These are phyloP conservation scores for Inga oerstediana DNA, from an alignment of 306 rosid species.

Conservation along the genomic window DNA sequence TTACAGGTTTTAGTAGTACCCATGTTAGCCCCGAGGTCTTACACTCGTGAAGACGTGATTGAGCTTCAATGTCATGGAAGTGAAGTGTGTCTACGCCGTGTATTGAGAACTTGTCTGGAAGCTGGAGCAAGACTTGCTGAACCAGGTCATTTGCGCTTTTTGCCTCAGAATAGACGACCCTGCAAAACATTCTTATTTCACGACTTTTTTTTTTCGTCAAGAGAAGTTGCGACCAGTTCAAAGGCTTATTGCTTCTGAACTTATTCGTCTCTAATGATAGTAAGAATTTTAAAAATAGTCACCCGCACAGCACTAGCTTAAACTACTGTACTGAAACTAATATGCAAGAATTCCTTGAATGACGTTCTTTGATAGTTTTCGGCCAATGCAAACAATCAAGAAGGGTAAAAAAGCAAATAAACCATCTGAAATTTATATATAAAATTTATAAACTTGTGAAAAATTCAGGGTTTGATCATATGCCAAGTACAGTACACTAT, in stretches of 20 bases:
- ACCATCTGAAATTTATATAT: too few relatives aligned
- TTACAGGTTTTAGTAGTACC: conserved; percentile 73
- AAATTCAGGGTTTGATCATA: too few relatives aligned
- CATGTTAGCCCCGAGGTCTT: conserved; percentile 95
- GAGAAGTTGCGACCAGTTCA: background rate
- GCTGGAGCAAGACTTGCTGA: conserved; percentile 95
- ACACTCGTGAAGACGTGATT: conserved; percentile 92
- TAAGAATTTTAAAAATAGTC: too few relatives aligned
- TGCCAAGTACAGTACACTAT: too few relatives aligned
- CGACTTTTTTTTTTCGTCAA: background rate
- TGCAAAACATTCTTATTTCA: background rate
- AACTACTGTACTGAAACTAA: too few relatives aligned
- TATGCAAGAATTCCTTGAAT: background rate
- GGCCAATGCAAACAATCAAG: background rate
- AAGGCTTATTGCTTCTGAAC: too few relatives aligned
- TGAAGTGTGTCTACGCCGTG: conserved; percentile 90
- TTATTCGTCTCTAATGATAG: too few relatives aligned
- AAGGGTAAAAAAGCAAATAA: background rate
- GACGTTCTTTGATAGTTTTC: background rate
- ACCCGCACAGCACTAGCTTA: too few relatives aligned
- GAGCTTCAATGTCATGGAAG: conserved; percentile 97
- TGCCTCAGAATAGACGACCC: background rate
- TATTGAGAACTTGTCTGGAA: conserved; percentile 81
- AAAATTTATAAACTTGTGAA: too few relatives aligned
- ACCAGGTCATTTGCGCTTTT: conserved; percentile 56